Base-by-base conservation (phyloP, 371 early-diverging fungal genomes). In the Chytridium lagenaria region DNA sequence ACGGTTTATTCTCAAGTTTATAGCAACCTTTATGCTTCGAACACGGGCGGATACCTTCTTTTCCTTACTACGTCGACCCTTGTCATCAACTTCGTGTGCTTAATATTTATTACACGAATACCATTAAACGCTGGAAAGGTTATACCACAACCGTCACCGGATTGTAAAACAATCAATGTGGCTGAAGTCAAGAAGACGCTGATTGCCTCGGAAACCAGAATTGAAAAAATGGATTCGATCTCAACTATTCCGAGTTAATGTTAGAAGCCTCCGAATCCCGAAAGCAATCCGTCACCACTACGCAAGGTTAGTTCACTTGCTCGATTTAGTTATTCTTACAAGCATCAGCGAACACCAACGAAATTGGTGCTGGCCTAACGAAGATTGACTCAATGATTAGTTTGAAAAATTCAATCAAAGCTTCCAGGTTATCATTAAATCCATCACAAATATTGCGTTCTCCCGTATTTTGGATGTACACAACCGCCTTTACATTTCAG, bases 381-480 rank as follows among this genome's bases (percentile, higher is more conserved):
- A 44, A 44, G 19, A 44, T 12, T 44, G 7, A 7, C 44, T 12
- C 44, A 44, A 12, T 44, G 44, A 44, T 7, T 19, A 7, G 7
- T 12, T 44, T 19, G 44, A 44, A n/a, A n/a, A n/a, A n/a, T n/a
- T n/a, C n/a, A n/a, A n/a, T n/a, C n/a, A n/a, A n/a, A n/a, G n/a
- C 55, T 28, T 55, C 55, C 16, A 7, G 19, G 26, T 7, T 7
- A 26, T 55, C 55, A 7, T 7, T 55, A 10, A 55, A 55, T n/a
- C 69, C 69, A 2, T 2, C 68, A 49, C 70, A 80, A 28, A 80
- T 80, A 34, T 59, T 80, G 2, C 50, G 66, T 2, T 73, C 78
- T 23, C 51, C 71, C 16, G 67, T 49, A 5, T 78, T 80, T 59
- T 76, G 76, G 78, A 55, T 80, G 16, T 80, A 71, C 40, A 67